Evolutionary conservation across 441 rosid species (phyloP).

Genomic region (Metrosideros polymorpha): DNA sequence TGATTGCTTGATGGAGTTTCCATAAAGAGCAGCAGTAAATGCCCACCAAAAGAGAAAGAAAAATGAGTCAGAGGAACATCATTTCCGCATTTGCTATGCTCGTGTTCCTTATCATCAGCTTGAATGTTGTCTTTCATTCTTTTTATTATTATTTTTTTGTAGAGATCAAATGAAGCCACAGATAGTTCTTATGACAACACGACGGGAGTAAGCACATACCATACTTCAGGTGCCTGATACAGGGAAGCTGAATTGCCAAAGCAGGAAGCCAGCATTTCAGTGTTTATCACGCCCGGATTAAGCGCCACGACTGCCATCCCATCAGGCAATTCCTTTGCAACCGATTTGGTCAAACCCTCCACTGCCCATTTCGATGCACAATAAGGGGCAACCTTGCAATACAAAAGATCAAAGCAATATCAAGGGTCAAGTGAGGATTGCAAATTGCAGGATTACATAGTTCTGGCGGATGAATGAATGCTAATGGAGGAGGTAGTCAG

Average conservation of each 20-base stretch:
- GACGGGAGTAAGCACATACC: slow-evolving; percentile 28
- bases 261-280: slow-evolving; percentile 87
- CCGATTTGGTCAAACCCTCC: slow-evolving; percentile 89
- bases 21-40: background rate
- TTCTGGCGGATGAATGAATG: too few relatives aligned
- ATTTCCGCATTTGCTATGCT: background rate
- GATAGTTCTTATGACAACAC: background rate
- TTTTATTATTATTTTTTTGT: too few relatives aligned
- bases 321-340: slow-evolving; percentile 87
- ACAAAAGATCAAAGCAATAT: background rate
- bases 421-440: background rate
- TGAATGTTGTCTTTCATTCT: background rate
- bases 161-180: background rate
- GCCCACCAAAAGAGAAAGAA: background rate
- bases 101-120: background rate
- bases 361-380: slow-evolving; percentile 99
- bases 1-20: background rate
- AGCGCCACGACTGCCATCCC: slow-evolving; percentile 90
- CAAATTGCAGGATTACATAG: too few relatives aligned
- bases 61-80: background rate
- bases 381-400: slow-evolving; percentile 82
- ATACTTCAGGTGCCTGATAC: slow-evolving; percentile 85
- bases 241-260: slow-evolving; percentile 72
- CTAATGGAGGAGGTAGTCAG: too few relatives aligned
- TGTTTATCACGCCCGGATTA: slow-evolving; percentile 93